Base-by-base conservation (phyloP, 108 stramenopile genomes). In the Cyclotella cryptica region DNA sequence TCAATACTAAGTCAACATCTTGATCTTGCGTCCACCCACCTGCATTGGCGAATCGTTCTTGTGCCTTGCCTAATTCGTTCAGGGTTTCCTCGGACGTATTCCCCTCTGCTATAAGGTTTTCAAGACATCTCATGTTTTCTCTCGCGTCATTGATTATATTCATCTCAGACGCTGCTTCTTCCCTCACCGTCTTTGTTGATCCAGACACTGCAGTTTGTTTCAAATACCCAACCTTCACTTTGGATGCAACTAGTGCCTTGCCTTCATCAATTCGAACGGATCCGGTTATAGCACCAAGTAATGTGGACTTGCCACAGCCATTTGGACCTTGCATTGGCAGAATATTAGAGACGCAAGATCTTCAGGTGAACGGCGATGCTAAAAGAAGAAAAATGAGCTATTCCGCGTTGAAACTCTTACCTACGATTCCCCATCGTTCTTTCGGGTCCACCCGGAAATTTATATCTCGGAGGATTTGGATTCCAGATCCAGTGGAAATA, bases 91-190 rank as follows among this genome's bases (percentile, higher is more conserved):
- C 91, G n/a, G 87, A 86, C 10, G 76, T 52, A 64, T 92, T 86
- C 24, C 86, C 89, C 41, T 78, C 80, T 42, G 81, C 71, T 30
- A 84, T 82, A 29, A 19, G 39, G 8, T 77, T 55, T 55, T 86
- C 87, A 18, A 83, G 45, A 14, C 26, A 40, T 22, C 88, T 80
- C 77, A 91, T 71, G 24, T 74, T 44, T 66, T 71, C 28, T 57
- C 76, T 83, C 7, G 94, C 94, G 19, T 72, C 43, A 5, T 81
- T 68, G 41, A 95, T 84, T 22, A 83, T 87, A n/a, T 68, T 71
- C 97, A 98, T 98, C 61, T 93, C 92, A 2, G 92, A 92, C 13
- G 79, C 78, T 14, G 96, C 96, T 81, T 98, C 97, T 66, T 98
- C 93, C 64, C 75, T 85, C 6, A 98, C 87, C 13, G 96, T 96